Evolutionary conservation across 768 basidiomycete species (phyloP), one percentile per base, ranked within the genome.

Genomic region (Thelephora aurantiotincta): DNA sequence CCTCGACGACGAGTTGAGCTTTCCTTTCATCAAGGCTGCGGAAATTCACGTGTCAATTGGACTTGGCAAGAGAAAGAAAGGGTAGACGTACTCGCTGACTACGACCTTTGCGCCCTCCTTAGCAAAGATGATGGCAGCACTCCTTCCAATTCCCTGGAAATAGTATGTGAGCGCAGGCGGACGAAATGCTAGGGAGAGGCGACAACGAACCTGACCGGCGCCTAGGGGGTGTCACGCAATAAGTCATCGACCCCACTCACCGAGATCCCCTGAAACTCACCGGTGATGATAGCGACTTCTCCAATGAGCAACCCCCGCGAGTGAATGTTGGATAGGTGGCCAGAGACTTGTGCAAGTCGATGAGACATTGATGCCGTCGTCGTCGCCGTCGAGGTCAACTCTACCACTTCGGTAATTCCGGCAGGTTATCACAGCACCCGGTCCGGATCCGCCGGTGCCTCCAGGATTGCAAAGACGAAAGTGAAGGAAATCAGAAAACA

Each of bases 21-120:
- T 78, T 82, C 55, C 71, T 73, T 42, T 69, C 78, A 56, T 90
- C 88, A 52, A 91, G 78, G 52, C 85, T 87, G 33, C 33, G 18
- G 2, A 43, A 30, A 23, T 22, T n/a, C 34, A 1, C 23, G 19
- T 30, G 44, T 16, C 49, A 19, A 42, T n/a, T 46, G 52, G 44
- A 58, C 33, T 20, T 30, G n/a, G 30, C 33, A 41, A 26, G 16
- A 47, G 44, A 34, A 19, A 43, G 11, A 51, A 47, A 41, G 14
- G 22, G 16, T 3, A 7, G n/a, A 53, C 68, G 60, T 47, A 88
- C 81, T 91, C 88, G 72, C 80, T 78, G 45, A 82, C 80, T 53
- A 91, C 85, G 45, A 91, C 78, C 59, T 83, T 90, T 13, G 88
- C 87, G 14, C 88, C 88, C 59, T 91, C 88, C 52, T 78, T 78